Base-by-base conservation (phyloP, 2,329 filamentous ascomycete genomes). In the Triangularia setosa region DNA sequence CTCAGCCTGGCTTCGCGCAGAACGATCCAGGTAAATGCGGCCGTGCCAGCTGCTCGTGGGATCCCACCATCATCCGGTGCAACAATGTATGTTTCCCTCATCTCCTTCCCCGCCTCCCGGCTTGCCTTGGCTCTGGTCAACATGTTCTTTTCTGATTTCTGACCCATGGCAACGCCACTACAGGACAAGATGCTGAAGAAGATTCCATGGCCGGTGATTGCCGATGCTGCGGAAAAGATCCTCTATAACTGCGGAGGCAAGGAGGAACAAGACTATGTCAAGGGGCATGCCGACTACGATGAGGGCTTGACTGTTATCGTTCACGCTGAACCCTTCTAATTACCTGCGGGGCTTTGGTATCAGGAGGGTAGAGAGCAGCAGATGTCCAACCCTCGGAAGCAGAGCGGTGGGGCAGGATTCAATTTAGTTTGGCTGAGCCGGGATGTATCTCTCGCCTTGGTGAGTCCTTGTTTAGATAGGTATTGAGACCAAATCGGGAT, bases 11-110 rank as follows among this genome's bases (percentile, higher is more conserved):
- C 14, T 16, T 2, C 14, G 66, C 70, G 2, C 57, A 21, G 14
- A 62, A 60, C 12, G 61, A 62, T 1, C 62, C 66, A 0, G 71
- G 71, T 6, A 58, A 52, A 7, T 72, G 70, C 35, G 64, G 58
- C 9, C 65, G 66, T 1, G 69, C 70, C 14, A 72, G 68, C 40
- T 73, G 72, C 54, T 64, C 61, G 0, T 68, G 63, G 6, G 56
- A 58, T 0, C 55, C 66, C 1, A 69, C 64, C 4, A 72, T 72
- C 44, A 67, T 28, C 21, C 72, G 70, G 69, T 73, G 72, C 61
- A 72, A 73, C 53, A 65, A 70, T 18, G 40, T 48, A 48, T 48
- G 18, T 48, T 67, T 65, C n/a, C 53, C 12, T 24, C n/a, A n/a
- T n/a, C n/a, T n/a, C n/a, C n/a, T 48, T 44, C 4, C 35, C 16